Percentiles rank a stretch among this genome's conserved stretches.
phyloP scores from a whole-genome alignment of 116 monocot genomes.

The Phalaenopsis hybrid region DNA sequence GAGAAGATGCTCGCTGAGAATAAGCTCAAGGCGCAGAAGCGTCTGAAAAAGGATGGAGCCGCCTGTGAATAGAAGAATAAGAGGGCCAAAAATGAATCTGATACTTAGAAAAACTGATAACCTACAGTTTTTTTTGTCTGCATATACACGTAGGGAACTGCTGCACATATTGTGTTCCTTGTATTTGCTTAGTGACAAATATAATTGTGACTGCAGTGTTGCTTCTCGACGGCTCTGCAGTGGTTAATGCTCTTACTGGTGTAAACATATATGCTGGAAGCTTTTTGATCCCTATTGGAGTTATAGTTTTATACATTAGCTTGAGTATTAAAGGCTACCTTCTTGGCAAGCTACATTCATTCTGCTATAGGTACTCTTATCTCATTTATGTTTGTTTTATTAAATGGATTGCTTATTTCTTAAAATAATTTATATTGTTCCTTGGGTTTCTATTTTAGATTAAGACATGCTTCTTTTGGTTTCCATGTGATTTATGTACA shows the following conservation, averaged over 20 bases:
- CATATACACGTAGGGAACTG: conserved; percentile 69
- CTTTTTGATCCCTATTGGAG: conserved; percentile 90
- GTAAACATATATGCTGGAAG: conserved; percentile 85
- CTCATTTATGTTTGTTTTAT: background rate
- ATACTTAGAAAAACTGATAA: too few species aligned
- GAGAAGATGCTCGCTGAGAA: too few species aligned
- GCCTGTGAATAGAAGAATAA: too few species aligned
- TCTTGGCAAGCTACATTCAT: conserved; percentile 94
- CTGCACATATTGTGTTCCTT: conserved; percentile 81
- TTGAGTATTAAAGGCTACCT: conserved; percentile 92
- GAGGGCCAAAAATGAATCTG: too few species aligned
- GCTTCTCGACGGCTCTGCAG: conserved; percentile 91
- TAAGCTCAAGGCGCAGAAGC: too few species aligned
- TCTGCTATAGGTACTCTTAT: conserved; percentile 65
- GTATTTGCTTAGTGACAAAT: conserved; percentile 92
- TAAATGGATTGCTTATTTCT: background rate
- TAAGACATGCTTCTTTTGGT: background rate
- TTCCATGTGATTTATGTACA: conserved; percentile 2
- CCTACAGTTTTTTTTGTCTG: background rate
- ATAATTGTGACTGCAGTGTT: conserved; percentile 97
- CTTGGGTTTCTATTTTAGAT: background rate
- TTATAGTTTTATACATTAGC: conserved; percentile 81
- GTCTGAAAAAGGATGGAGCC: too few species aligned
- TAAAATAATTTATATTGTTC: background rate
- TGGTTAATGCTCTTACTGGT: conserved; percentile 87